Conservation (phyloP, 1,139 yeast genomes). For the Diutina pseudorugosa region DNA sequence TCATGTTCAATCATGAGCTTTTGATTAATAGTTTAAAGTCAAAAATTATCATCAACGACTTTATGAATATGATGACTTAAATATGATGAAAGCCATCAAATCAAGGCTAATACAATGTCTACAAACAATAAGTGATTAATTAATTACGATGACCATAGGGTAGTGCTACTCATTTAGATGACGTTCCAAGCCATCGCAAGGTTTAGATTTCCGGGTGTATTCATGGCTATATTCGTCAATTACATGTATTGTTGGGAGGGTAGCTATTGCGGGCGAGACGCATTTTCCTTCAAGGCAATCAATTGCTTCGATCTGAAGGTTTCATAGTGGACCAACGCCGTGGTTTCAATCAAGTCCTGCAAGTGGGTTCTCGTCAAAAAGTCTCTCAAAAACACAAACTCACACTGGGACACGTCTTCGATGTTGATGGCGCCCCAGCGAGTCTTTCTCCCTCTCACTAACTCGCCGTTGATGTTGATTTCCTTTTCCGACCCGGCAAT, state of each 20-base stretch:
- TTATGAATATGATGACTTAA: too few relatives aligned
- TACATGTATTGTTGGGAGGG: neutral
- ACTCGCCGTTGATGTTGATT: slow-evolving; percentile 61
- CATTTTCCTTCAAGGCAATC: slow-evolving; percentile 86
- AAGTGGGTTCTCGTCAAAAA: slow-evolving; percentile 90
- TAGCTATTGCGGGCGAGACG: slow-evolving; percentile 21
- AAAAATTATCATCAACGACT: too few relatives aligned
- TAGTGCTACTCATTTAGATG: too few relatives aligned
- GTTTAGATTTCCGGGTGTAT: too few relatives aligned
- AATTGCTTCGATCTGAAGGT: slow-evolving; percentile 88
- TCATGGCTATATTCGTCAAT: neutral
- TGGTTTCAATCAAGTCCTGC: slow-evolving; percentile 91
- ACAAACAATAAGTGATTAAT: too few relatives aligned
- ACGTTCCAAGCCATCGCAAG: too few relatives aligned
- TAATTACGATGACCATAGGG: too few relatives aligned
- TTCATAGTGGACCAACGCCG: slow-evolving; percentile 83
- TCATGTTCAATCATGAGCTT: too few relatives aligned
- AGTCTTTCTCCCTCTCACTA: slow-evolving; percentile 81
- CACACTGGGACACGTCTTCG: slow-evolving; percentile 91
- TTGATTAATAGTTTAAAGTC: too few relatives aligned
- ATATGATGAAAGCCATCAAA: too few relatives aligned
- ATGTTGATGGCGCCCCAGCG: slow-evolving; percentile 90
- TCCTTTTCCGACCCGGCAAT: slow-evolving; percentile 86
- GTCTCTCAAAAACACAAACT: slow-evolving; percentile 85
- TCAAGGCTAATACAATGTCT: too few relatives aligned